Evolutionary conservation across 768 basidiomycete genomes (phyloP), one percentile per base, ranked within the genome.

Genomic region (Boletus rubescentipes): DNA sequence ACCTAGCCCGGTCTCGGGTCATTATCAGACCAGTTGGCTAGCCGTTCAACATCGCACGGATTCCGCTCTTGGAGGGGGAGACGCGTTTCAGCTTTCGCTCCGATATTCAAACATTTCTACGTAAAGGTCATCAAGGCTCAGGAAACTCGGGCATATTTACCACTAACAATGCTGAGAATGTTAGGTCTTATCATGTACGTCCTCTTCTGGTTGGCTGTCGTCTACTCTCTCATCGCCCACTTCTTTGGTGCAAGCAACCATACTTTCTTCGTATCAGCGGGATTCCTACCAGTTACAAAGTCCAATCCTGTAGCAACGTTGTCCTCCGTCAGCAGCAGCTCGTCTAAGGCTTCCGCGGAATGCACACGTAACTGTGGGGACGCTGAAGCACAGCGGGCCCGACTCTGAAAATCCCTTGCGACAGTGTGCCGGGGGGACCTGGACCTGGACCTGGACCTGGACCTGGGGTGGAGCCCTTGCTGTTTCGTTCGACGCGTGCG

Each of bases 241-340:
- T 42, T 59, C 43, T 52, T 52, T 16, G 50, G 51, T 23, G 49
- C 46, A n/a, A 40, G 46, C 10, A 54, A 36, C 26, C 53, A 54
- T 35, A 41, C 46, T 6, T 38, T 45, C 9, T 53, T 47, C 20
- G 37, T 46, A 38, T 49, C 40, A 41, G 48, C 21, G 39, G n/a
- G n/a, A n/a, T n/a, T n/a, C n/a, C n/a, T n/a, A n/a, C n/a, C n/a
- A n/a, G n/a, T n/a, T n/a, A 40, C n/a, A 20, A 41, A 35, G 51
- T 46, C 5, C 54, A 54, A 29, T 54, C 54, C 34, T 11, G 43
- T 29, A 26, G 44, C n/a, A 54, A 45, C 20, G 38, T 54, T 20
- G 20, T 15, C 3, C 42, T 44, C 23, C 18, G 31, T 30, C 35
- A 15, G 16, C 43, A 15, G 5, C 56, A 46, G 15, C 47, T 49